These are phyloP conservation scores for Acacia acuminata DNA, from an alignment of 306 rosid species.

Conservation along the genomic window DNA sequence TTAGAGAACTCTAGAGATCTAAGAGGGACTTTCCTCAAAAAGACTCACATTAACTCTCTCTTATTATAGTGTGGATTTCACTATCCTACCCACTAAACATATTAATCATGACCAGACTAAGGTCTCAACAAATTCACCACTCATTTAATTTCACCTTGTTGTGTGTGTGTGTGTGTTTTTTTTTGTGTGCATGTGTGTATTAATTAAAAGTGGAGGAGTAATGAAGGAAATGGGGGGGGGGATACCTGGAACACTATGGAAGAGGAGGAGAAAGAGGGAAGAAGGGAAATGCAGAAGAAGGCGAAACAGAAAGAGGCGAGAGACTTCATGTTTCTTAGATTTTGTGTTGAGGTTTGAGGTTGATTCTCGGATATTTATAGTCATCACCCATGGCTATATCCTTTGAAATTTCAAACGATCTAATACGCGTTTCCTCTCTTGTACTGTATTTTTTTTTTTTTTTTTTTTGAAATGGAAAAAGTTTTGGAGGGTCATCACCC, in stretches of 20 bases:
- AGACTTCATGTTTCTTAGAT: slow-evolving; percentile 34
- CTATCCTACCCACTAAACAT: too few relatives aligned
- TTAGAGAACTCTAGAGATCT: too few relatives aligned
- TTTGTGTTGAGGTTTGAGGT: background rate
- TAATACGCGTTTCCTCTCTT: background rate
- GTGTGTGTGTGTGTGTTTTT: too few relatives aligned
- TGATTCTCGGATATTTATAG: slow-evolving; percentile 6
- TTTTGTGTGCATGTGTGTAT: too few relatives aligned
- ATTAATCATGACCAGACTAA: too few relatives aligned
- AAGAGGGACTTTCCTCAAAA: too few relatives aligned
- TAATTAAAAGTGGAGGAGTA: background rate
- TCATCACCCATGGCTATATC: background rate
- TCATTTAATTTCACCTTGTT: too few relatives aligned
- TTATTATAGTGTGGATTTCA: too few relatives aligned
- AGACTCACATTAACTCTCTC: too few relatives aligned
- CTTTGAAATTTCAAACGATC: slow-evolving; percentile 8
- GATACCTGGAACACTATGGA: slow-evolving; percentile 63
- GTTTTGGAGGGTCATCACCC: slow-evolving; percentile 14
- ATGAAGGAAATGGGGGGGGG: background rate
- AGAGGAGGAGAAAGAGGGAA: slow-evolving; percentile 47
- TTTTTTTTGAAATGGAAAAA: too few relatives aligned
- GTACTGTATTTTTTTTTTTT: background rate
- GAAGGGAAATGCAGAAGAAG: slow-evolving; percentile 47
- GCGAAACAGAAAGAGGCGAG: slow-evolving; percentile 34
- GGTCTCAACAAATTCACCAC: too few relatives aligned